Evolutionary conservation across 164 flowering plant genomes (phyloP), one percentile per base, ranked within the genome.

Genomic region (Umbilicus rupestris): DNA sequence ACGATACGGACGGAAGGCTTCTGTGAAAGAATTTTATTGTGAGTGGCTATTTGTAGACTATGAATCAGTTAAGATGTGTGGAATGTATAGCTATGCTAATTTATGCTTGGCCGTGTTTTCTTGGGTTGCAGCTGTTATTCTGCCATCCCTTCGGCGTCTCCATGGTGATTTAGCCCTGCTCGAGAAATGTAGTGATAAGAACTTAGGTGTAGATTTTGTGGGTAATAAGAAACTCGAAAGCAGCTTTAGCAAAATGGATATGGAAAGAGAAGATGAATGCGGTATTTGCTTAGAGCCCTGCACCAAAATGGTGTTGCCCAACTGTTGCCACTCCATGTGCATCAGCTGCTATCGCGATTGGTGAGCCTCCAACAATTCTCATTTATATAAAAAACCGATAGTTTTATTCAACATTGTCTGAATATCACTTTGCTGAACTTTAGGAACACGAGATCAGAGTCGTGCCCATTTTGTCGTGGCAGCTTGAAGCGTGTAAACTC

Each of bases 401-500:
- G 22, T 11, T 29, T 41, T 1, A 11, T 9, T 15, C n/a, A 33
- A 31, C 47, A 2, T 55, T 55, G 30, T 52, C 10, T 29, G 41
- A 46, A 35, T 35, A n/a, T 37, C 66, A 30, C 39, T 11, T 26
- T 69, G 66, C 57, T 15, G 33, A 66, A 31, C 74, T 74, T 44
- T 84, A 94, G 99, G 99, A 88, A 86, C 72, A 78, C 76, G 15
- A 83, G 85, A 68, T 94, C 97, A 24, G 88, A 84, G 67, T 94
- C 99, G 1, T 94, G 99, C 77, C 99, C 99, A 3, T 94, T 94
- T 72, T 94, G 99, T 72, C 85, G 97, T 20, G 97, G 97, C 17
- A 88, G 83, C 77, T 65, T 94, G 33, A 89, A 76, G 76, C 77
- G 92, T 73, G 92, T 87, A 0, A 80, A 77, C 33, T 87, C 92